Percentiles rank a stretch among this genome's conserved stretches.
phyloP scores from a whole-genome alignment of 2,329 filamentous ascomycete genomes.

The Myriosclerotinia curreyana region DNA sequence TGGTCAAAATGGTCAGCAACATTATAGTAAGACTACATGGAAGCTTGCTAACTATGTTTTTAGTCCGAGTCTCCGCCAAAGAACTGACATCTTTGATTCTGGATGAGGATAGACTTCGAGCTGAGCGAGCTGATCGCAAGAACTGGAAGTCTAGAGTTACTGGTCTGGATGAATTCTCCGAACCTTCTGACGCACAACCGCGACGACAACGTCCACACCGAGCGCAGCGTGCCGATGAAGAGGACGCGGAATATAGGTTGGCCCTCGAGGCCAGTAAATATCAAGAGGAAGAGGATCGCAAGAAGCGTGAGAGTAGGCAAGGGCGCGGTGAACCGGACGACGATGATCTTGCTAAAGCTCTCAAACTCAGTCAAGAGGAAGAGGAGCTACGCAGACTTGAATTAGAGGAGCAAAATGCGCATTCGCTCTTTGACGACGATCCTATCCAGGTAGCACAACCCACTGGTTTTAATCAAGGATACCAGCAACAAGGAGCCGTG shows the following conservation, averaged over 20 bases:
- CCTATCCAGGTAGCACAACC: slow-evolving; percentile 57
- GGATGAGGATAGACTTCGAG: slow-evolving; percentile 88
- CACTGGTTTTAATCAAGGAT: slow-evolving; percentile 93
- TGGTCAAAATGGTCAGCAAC: slow-evolving; percentile 80
- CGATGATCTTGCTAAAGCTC: slow-evolving; percentile 89
- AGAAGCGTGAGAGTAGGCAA: slow-evolving; percentile 64
- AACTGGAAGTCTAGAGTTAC: slow-evolving; percentile 96
- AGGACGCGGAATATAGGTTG: slow-evolving; percentile 85
- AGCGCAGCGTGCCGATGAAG: slow-evolving; percentile 63
- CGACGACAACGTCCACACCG: slow-evolving; percentile 48
- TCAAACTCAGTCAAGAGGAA: slow-evolving; percentile 91
- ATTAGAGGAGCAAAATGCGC: slow-evolving; percentile 79
- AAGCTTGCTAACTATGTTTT: slow-evolving; percentile 34
- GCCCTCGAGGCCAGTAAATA: slow-evolving; percentile 93
- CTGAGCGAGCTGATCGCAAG: slow-evolving; percentile 86
- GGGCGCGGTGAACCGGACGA: slow-evolving; percentile 55
- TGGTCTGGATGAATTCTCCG: slow-evolving; percentile 79
- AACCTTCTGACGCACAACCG: slow-evolving; percentile 43
- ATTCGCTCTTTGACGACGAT: slow-evolving; percentile 84
- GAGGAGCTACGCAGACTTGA: slow-evolving; percentile 86
- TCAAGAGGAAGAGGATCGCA: slow-evolving; percentile 86
- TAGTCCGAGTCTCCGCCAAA: slow-evolving; percentile 93
- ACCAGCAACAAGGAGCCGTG: slow-evolving; percentile 93
- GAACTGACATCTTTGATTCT: slow-evolving; percentile 88
- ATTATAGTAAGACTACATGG: background rate